phyloP scores from a whole-genome alignment of 2,329 filamentous ascomycete species.

The Diplocarpon mali region DNA sequence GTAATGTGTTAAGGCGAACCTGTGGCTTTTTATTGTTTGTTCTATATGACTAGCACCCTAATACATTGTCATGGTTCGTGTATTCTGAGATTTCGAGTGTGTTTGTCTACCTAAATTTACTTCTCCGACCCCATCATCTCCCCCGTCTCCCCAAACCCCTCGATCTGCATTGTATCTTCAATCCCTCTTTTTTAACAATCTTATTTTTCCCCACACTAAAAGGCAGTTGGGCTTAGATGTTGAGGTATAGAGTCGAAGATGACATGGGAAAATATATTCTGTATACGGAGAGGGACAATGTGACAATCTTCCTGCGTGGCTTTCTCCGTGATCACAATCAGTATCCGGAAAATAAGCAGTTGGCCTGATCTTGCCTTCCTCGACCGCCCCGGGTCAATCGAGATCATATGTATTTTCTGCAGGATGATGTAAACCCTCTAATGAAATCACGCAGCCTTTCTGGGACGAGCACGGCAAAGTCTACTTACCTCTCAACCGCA shows the following conservation, averaged over 20 bases:
- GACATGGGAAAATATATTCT: conserved; percentile 34
- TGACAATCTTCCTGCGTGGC: conserved; percentile 37
- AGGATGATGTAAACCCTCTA: conserved; percentile 5
- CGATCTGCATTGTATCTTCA: conserved; percentile 22
- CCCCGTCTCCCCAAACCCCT: conserved; percentile 51
- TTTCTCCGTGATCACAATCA: conserved; percentile 42
- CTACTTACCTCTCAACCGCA: conserved; percentile 34
- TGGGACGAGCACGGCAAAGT: conserved; percentile 45
- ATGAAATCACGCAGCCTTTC: conserved; percentile 32
- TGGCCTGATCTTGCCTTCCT: conserved; percentile 50
- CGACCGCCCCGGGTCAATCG: conserved; percentile 50
- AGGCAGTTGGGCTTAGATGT: conserved; percentile 33
- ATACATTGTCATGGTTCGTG: too few relatives aligned
- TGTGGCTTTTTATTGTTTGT: too few relatives aligned
- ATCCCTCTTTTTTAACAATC: conserved; percentile 42
- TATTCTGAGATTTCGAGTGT: too few relatives aligned
- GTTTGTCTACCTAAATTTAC: too few relatives aligned
- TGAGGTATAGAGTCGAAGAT: conserved; percentile 1
- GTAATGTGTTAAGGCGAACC: too few relatives aligned
- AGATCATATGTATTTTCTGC: conserved; percentile 35
- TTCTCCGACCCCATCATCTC: conserved; percentile 9
- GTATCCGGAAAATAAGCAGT: conserved; percentile 38
- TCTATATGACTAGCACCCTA: too few relatives aligned
- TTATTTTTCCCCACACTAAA: conserved; percentile 47
- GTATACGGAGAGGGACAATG: conserved; percentile 25